Base-by-base conservation (phyloP, 23 red algal genomes). In the Rhodosorus marinus region DNA sequence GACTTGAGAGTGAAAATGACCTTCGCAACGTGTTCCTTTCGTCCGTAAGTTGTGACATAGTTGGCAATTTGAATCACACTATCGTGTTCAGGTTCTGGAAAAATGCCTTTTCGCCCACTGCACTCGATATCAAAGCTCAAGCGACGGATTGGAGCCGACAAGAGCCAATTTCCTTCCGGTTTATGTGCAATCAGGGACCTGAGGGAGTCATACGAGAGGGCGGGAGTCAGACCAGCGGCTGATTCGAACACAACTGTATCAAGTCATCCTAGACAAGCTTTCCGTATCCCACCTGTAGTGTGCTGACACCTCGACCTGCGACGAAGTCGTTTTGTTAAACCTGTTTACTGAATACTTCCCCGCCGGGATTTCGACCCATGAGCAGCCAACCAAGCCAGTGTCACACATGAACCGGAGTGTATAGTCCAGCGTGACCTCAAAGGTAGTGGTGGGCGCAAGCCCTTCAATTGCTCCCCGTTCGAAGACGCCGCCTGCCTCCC, bases 51-150 rank as follows among this genome's bases (percentile, higher is more conserved):
- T 59, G 64, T 70, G n/a, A 98, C 66, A 47, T 98, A 77, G 36
- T 82, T 83, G 23, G 64, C 90, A 64, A 98, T 98, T 51, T 98
- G 90, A 51, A 98, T 98, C 20, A 98, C 90, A 32, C 60, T 68
- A 55, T 98, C 78, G 6, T 85, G 60, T 49, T 85, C 51, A 24
- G 90, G 79, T 59, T 98, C 90, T 1, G 90, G 90, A 55, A 98
- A 98, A 2, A 85, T 47, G 6, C 90, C 90, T 27, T 84, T 84
- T 15, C 78, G 56, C 28, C 78, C 90, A 23, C 64, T 67, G 34
- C 90, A 98, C 58, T 98, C 90, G 52, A 98, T 98, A 25, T 98
- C 90, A 40, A 98, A 74, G 19, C 79, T 86, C 6, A 98, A 45
- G 6, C 78, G 78, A 6, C 90, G 76, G 35, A 98, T 51, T n/a